phyloP scores from a whole-genome alignment of 2,329 filamentous ascomycete genomes.

The Hymenoscyphus albidus region DNA sequence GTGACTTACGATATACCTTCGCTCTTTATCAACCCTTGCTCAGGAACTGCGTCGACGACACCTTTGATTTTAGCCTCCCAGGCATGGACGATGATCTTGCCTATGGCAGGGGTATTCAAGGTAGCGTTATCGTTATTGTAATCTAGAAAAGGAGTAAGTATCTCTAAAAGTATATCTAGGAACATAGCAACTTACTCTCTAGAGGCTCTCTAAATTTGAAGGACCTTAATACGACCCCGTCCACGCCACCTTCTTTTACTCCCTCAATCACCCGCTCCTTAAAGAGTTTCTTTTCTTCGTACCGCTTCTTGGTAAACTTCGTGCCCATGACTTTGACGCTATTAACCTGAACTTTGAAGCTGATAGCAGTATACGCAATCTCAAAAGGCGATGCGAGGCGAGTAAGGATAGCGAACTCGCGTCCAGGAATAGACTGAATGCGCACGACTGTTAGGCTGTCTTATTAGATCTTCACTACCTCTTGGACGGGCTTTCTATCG shows the following conservation, averaged over 20 bases:
- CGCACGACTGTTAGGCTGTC: neutral
- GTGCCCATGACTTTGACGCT: neutral
- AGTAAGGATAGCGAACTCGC: neutral
- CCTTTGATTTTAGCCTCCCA: neutral
- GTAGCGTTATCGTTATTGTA: neutral
- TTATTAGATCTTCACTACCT: neutral
- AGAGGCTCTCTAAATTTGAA: neutral
- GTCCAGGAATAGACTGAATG: neutral
- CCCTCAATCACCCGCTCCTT: neutral
- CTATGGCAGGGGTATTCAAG: neutral
- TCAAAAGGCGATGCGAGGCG: neutral
- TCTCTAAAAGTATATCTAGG: neutral
- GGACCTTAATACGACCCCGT: neutral
- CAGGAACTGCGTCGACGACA: neutral
- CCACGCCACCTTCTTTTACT: neutral
- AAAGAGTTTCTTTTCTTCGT: neutral
- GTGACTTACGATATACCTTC: neutral
- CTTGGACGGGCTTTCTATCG: neutral
- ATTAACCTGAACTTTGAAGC: neutral
- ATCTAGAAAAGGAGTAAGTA: neutral
- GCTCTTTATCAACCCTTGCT: neutral
- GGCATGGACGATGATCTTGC: neutral
- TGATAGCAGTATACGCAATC: neutral
- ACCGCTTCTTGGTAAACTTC: neutral
- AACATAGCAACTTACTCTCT: neutral